phyloP scores from a whole-genome alignment of 495 filamentous ascomycete genomes.

The Penicillium robsamsonii region DNA sequence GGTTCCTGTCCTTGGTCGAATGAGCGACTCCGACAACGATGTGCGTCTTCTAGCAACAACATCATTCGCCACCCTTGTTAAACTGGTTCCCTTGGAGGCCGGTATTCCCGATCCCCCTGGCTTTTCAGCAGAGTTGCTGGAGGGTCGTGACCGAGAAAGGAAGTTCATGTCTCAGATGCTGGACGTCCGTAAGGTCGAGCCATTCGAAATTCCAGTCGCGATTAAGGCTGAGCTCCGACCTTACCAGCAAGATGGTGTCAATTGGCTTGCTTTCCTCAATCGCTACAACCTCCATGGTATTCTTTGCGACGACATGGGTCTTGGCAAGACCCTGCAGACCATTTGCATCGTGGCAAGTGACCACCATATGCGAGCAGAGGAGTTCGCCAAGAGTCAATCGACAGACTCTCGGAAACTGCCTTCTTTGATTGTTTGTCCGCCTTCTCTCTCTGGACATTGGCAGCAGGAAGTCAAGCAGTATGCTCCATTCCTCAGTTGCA shows the following conservation, averaged over 20 bases:
- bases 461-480: constrained; percentile 94
- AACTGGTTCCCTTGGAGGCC: constrained; percentile 96
- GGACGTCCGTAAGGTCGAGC: constrained; percentile 91
- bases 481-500: constrained; percentile 85
- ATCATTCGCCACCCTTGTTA: constrained; percentile 94
- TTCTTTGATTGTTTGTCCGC: constrained; percentile 92
- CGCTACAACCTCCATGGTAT: constrained; percentile 97
- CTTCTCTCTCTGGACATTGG: constrained; percentile 98
- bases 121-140: constrained; percentile 79
- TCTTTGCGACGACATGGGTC: constrained; percentile 98
- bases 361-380: constrained; percentile 88
- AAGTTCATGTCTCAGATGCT: constrained; percentile 97
- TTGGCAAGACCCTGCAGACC: constrained; percentile 96
- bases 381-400: constrained; percentile 74
- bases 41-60: constrained; percentile 92
- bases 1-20: constrained; percentile 95
- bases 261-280: constrained; percentile 98
- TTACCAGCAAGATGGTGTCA: constrained; percentile 98
- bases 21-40: constrained; percentile 98
- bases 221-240: constrained; percentile 95
- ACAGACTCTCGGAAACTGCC: constrained; percentile 77
- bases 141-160: constrained; percentile 86
- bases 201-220: constrained; percentile 87
- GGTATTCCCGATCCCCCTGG: constrained; percentile 97
- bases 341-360: constrained; percentile 97